Percentiles rank a stretch among this genome's conserved stretches.
Conservation (phyloP, 73 alveolate genomes). For the Durusdinium trenchii region DNA sequence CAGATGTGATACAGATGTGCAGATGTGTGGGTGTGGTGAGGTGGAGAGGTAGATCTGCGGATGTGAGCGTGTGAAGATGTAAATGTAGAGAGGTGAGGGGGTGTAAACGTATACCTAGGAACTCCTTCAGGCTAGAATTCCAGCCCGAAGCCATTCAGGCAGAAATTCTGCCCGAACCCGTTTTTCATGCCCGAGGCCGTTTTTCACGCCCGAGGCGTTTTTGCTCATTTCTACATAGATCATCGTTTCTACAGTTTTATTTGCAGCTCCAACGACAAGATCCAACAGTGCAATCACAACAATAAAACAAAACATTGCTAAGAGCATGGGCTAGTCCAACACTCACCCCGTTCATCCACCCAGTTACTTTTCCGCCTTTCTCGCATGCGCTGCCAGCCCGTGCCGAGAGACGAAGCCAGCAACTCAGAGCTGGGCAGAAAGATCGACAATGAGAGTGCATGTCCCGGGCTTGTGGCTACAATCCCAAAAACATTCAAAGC, state of each 20-base stretch:
- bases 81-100: too few species aligned
- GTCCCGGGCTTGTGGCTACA: too few species aligned
- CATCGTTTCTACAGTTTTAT: not conserved
- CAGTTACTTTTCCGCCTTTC: not conserved
- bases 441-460: too few species aligned
- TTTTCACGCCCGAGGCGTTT: not conserved
- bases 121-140: not conserved
- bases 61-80: too few species aligned
- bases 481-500: not conserved
- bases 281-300: not conserved
- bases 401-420: too few species aligned
- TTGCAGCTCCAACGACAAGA: not conserved
- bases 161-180: conserved; percentile 2
- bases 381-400: too few species aligned
- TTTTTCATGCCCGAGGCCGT: not conserved
- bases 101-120: conserved; percentile 32
- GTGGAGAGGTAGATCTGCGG: too few species aligned
- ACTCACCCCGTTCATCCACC: not conserved
- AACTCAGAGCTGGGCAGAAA: too few species aligned
- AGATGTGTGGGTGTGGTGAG: too few species aligned
- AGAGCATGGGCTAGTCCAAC: not conserved
- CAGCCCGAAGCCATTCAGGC: conserved; percentile 9
- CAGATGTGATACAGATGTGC: too few species aligned
- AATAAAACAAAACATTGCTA: not conserved
- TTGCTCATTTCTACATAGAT: not conserved